Evolutionary conservation across 768 basidiomycete genomes (phyloP).

Genomic region (Cystobasidium onofrii): DNA sequence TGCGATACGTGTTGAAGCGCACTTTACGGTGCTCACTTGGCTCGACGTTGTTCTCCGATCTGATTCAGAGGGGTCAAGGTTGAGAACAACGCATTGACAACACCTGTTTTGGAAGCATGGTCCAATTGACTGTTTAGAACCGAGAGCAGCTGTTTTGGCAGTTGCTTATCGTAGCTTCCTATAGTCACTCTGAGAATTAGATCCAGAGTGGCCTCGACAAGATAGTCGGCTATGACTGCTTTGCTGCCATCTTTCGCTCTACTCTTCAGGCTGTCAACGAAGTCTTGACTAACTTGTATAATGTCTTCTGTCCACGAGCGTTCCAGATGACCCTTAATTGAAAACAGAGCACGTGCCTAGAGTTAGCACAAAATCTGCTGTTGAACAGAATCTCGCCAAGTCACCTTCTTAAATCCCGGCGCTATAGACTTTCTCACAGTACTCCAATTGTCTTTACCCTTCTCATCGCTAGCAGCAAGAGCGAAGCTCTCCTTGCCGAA

Average conservation of each 20-base stretch:
- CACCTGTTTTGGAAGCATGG: slow-evolving; percentile 18
- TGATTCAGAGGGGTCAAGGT: not conserved
- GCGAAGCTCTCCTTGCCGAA: slow-evolving; percentile 30
- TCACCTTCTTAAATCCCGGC: slow-evolving; percentile 27
- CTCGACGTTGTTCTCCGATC: not conserved
- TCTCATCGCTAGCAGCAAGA: slow-evolving; percentile 24
- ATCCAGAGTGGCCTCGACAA: slow-evolving; percentile 25
- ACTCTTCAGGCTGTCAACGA: not conserved
- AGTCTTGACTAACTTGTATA: slow-evolving; percentile 3
- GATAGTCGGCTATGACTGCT: slow-evolving; percentile 24
- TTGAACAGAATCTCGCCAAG: too few species aligned
- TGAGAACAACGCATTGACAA: not conserved
- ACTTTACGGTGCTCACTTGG: not conserved
- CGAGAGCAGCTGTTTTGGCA: not conserved
- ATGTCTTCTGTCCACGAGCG: slow-evolving; percentile 21
- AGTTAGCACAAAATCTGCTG: too few species aligned
- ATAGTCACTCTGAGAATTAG: slow-evolving; percentile 28
- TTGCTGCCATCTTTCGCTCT: not conserved
- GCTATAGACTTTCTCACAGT: slow-evolving; percentile 26
- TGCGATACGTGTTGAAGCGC: too few species aligned
- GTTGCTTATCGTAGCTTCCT: slow-evolving; percentile 5
- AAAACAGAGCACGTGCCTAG: not conserved
- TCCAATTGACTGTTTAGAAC: slow-evolving; percentile 27
- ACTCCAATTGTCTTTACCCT: slow-evolving; percentile 22
- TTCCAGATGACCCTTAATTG: slow-evolving; percentile 13